Evolutionary conservation across 352 stramenopile species (phyloP).

Genomic region (Pythium dissotocum): DNA sequence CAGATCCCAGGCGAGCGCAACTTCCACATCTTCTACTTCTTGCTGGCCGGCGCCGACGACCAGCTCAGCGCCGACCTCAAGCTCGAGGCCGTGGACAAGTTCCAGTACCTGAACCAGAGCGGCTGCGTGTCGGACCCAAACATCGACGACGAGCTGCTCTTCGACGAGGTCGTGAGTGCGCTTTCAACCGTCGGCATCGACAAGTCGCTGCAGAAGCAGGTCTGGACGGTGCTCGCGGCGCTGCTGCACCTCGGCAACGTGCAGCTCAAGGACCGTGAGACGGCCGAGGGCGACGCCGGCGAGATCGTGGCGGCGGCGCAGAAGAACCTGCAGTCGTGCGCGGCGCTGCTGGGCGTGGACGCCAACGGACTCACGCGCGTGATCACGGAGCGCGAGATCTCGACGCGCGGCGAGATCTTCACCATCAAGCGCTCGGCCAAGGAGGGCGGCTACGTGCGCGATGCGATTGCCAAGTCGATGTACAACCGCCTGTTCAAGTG

Average conservation of each 20-base stretch:
- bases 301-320: constrained; percentile 61
- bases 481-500: constrained; percentile 94
- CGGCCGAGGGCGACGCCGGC: constrained; percentile 71
- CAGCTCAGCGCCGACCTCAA: constrained; percentile 58
- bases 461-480: constrained; percentile 93
- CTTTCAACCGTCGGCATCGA: constrained; percentile 80
- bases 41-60: constrained; percentile 75
- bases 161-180: constrained; percentile 81
- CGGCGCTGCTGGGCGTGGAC: constrained; percentile 77
- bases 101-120: constrained; percentile 87
- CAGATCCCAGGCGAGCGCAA: constrained; percentile 88
- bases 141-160: constrained; percentile 86
- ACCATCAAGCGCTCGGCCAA: constrained; percentile 84
- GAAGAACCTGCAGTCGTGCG: constrained; percentile 54
- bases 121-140: constrained; percentile 81
- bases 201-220: constrained; percentile 58
- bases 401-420: constrained; percentile 86
- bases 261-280: constrained; percentile 72
- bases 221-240: constrained; percentile 77
- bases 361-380: constrained; percentile 59
- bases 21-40: constrained; percentile 92
- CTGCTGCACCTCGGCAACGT: constrained; percentile 86
- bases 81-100: constrained; percentile 57
- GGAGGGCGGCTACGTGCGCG: constrained; percentile 83
- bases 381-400: constrained; percentile 87